Base-by-base conservation (phyloP, 2,329 filamentous ascomycete genomes). In the Fusarium brevicatenulatum region DNA sequence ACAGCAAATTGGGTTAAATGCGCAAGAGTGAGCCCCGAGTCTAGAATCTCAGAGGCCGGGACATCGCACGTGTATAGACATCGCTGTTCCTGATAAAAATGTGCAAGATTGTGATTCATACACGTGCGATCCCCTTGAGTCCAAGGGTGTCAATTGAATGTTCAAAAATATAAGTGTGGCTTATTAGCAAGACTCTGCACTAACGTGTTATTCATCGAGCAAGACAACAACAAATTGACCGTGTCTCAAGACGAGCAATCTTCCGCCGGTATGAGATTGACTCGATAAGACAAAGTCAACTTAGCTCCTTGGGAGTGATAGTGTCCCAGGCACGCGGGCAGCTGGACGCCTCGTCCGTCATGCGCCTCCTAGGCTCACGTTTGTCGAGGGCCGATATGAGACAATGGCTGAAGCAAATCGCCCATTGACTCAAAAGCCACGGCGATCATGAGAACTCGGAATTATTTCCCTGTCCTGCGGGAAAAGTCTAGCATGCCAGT, bases 311-410 rank as follows among this genome's bases (percentile, higher is more conserved):
- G 36, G 49, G 55, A 72, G 60, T 66, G 62, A 77, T 59, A 70
- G 55, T 67, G 63, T 68, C 56, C 68, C 69, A 67, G 56, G 55
- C 62, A 54, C 39, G 44, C 66, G 66, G 70, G 60, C 49, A 63
- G 63, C 39, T 60, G 52, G 62, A 63, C 63, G 65, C 62, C 68
- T 70, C 69, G 58, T 66, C 59, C 56, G 63, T 77, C 73, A 77
- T 77, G 67, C 65, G 55, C 60, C 58, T 58, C 58, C 30, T 56
- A 44, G 71, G 55, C 61, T 74, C 66, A 63, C 62, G 49, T 69
- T 52, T 44, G 23, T 64, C 57, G 46, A 71, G 52, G 68, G 46
- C 56, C 52, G 63, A 44, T 52, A 66, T 73, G 75, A 71, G 62
- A 73, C 73, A 64, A 52, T 47, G n/a, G 40, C 13, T 44, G 56